Base-by-base conservation (phyloP, 1,139 yeast genomes). In the Hansenula lynferdii region DNA sequence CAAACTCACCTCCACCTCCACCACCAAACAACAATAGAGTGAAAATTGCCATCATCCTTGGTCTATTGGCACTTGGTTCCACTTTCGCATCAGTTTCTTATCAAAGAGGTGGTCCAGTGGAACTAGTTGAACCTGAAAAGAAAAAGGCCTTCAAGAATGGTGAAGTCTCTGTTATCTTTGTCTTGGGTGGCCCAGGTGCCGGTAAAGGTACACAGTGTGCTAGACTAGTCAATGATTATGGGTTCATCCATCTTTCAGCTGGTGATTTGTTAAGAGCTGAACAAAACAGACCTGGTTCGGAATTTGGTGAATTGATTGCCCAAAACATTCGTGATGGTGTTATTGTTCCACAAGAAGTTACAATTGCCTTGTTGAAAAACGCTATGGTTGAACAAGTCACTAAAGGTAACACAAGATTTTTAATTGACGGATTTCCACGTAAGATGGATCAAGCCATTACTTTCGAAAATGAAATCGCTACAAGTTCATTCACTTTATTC, bases 131-230 rank as follows among this genome's bases (percentile, higher is more conserved):
- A 48, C 75, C 70, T 10, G 39, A 37, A 28, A 45, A 38, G 26
- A 4, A 29, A 15, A 42, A 37, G 44, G 52, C 82, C 0, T 84
- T 84, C 56, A 61, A 74, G 6, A 70, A 72, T 5, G 80, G 79
- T 29, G 77, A 81, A 42, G 76, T 85, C 24, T 77, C 85, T 24
- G 96, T 92, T 8, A 73, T 92, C 22, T 92, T 86, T 60, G 96
- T 92, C 8, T 75, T 92, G 28, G 95, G 95, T 25, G 87, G 76
- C 6, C 75, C 75, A 28, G 97, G 98, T 14, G 83, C 96, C 15
- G 98, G 98, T 30, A 92, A 92, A 59, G 98, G 98, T 42, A 92
- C 98, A 2, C 98, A 92, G 64, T 87, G 97, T 67, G 85, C 81
- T 31, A 84, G 77, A 54, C 71, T 92, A 42, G 97, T 92, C 32